Conservation (phyloP, 1,284 basidiomycete genomes). For the Papiliotrema flavescens region DNA sequence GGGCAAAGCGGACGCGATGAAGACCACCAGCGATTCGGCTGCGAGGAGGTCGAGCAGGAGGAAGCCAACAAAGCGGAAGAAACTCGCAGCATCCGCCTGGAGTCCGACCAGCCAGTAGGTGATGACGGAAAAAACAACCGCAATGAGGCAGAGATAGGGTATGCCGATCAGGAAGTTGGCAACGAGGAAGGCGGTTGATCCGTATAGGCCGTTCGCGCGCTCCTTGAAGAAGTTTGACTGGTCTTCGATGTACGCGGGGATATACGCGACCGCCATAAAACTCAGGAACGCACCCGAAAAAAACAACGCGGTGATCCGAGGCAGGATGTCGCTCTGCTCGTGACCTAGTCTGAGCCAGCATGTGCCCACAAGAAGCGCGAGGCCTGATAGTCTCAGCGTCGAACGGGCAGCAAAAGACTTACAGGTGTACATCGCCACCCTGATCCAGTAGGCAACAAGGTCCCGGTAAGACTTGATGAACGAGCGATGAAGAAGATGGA, state of each 20-base stretch:
- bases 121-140: constrained; percentile 29
- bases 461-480: constrained; percentile 37
- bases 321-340: constrained; percentile 43
- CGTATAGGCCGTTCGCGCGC: constrained; percentile 44
- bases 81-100: constrained; percentile 32
- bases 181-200: constrained; percentile 31
- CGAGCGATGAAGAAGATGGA: constrained; percentile 8
- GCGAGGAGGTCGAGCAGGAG: constrained; percentile 59
- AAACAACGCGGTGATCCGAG: constrained; percentile 49
- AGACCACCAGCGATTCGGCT: constrained; percentile 58
- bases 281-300: constrained; percentile 61
- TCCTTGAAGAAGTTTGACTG: constrained; percentile 47
- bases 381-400: constrained; percentile 48
- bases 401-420: not conserved
- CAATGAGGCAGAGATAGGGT: constrained; percentile 46
- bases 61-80: constrained; percentile 59
- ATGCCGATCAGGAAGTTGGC: constrained; percentile 42
- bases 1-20: constrained; percentile 57
- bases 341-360: constrained; percentile 58
- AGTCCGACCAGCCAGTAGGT: constrained; percentile 25
- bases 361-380: constrained; percentile 58
- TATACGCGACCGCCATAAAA: constrained; percentile 53
- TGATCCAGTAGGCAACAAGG: constrained; percentile 61
- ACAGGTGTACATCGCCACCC: constrained; percentile 57
- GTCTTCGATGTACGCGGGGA: constrained; percentile 49